phyloP scores from a whole-genome alignment of 495 filamentous ascomycete species.

The Daldinia bambusicola region DNA sequence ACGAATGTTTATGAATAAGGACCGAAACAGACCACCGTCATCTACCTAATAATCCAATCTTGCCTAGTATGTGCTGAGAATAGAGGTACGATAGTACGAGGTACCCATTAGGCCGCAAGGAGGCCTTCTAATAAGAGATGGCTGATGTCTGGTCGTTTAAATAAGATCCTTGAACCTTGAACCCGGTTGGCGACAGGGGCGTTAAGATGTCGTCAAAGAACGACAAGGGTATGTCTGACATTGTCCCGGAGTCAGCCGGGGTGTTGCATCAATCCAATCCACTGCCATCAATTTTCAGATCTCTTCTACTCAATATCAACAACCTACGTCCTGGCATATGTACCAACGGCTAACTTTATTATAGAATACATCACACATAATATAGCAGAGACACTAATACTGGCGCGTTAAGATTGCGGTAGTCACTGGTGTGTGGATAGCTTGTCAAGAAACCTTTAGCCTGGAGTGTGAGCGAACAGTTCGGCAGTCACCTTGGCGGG shows the following conservation, averaged over 20 bases:
- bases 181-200: constrained; percentile 44
- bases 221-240: constrained; percentile 45
- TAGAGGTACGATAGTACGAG: constrained; percentile 23
- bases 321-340: constrained; percentile 14
- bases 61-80: constrained; percentile 11
- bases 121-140: constrained; percentile 38
- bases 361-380: neutral
- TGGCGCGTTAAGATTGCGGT: neutral
- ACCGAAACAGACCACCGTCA: constrained; percentile 8
- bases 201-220: constrained; percentile 48
- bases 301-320: constrained; percentile 27
- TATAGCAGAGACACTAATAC: neutral
- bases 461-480: neutral
- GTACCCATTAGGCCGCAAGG: constrained; percentile 39
- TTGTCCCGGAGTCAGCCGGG: constrained; percentile 40
- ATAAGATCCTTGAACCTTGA: constrained; percentile 51
- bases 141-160: constrained; percentile 42
- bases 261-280: constrained; percentile 36
- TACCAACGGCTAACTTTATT: constrained; percentile 8
- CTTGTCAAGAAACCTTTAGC: constrained; percentile 15
- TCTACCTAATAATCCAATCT: neutral
- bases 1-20: constrained; percentile 18
- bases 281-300: constrained; percentile 34
- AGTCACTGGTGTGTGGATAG: constrained; percentile 4
- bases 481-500: constrained; percentile 13